A percentile compares a stretch with the other conserved stretches of the same genome.
Evolutionary conservation across 2,329 filamentous ascomycete genomes (phyloP).

Genomic region (Curvularia eragrostidis): DNA sequence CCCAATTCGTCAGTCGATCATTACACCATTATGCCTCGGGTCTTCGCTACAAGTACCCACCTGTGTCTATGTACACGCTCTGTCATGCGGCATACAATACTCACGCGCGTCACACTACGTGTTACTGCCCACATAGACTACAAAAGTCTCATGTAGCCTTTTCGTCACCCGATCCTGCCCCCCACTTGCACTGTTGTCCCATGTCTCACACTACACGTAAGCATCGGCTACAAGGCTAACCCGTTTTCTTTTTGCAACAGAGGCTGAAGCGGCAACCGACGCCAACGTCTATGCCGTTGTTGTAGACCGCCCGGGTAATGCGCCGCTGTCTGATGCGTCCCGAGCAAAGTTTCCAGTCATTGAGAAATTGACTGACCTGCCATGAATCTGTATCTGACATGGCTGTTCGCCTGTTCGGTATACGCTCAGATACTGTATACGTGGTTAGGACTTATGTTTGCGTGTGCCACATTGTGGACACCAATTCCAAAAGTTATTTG

Average conservation of each 20-base stretch:
- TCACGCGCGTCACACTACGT: conserved; percentile 2
- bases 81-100: conserved; percentile 12
- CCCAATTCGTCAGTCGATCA: conserved; percentile 9
- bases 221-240: conserved; percentile 11
- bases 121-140: conserved; percentile 2
- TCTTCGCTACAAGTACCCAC: conserved; percentile 2
- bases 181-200: conserved; percentile 1
- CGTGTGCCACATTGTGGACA: background rate
- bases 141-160: conserved; percentile 1
- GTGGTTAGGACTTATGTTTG: background rate
- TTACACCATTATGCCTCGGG: conserved; percentile 3
- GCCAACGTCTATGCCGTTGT: conserved; percentile 54
- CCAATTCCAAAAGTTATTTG: background rate
- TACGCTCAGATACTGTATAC: background rate
- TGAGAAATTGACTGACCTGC: conserved; percentile 49
- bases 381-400: conserved; percentile 6
- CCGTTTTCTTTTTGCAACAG: conserved; percentile 29
- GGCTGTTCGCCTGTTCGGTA: background rate
- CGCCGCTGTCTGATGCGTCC: conserved; percentile 55
- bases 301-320: conserved; percentile 72
- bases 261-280: conserved; percentile 54
- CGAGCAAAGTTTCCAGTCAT: conserved; percentile 36
- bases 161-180: conserved; percentile 12
- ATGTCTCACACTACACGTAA: conserved; percentile 4
- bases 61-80: background rate